phyloP scores from a whole-genome alignment of 2,329 filamentous ascomycete genomes.

The Didymella exigua region DNA sequence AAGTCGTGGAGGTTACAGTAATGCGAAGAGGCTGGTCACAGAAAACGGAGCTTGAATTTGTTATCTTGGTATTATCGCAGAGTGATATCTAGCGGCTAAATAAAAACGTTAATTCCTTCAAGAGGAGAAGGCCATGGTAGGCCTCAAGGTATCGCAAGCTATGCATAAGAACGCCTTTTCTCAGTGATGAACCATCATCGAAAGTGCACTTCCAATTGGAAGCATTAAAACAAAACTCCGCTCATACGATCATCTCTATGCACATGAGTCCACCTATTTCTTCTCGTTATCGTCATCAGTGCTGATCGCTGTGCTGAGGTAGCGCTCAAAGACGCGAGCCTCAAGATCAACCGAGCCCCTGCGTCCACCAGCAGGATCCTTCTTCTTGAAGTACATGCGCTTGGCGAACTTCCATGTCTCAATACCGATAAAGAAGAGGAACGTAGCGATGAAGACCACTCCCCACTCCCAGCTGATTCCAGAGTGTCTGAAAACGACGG shows the following conservation, averaged over 20 bases:
- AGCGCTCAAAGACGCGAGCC: constrained; percentile 40
- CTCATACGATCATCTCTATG: background rate
- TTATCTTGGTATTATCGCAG: constrained; percentile 11
- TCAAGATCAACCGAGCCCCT: constrained; percentile 40
- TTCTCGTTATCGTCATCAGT: constrained; percentile 40
- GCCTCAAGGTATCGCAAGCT: constrained; percentile 31
- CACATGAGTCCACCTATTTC: constrained; percentile 16
- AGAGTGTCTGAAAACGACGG: constrained; percentile 67
- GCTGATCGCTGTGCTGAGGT: constrained; percentile 41
- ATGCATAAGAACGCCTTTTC: constrained; percentile 28
- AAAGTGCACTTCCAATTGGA: constrained; percentile 11
- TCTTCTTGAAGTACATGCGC: constrained; percentile 51
- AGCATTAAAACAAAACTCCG: constrained; percentile 2
- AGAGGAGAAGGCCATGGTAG: constrained; percentile 9
- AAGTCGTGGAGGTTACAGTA: no score
- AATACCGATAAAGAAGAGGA: constrained; percentile 67
- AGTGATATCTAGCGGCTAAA: constrained; percentile 18
- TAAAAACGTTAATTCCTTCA: constrained; percentile 18
- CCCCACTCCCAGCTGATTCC: constrained; percentile 73
- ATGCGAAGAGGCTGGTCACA: background rate
- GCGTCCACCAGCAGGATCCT: constrained; percentile 25
- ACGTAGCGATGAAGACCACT: constrained; percentile 66
- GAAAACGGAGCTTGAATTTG: background rate
- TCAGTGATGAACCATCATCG: constrained; percentile 10
- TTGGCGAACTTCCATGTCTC: constrained; percentile 73